These are phyloP conservation scores for Ambrosiella xylebori DNA, from an alignment of 2,329 filamentous ascomycete genomes.

Conservation along the genomic window DNA sequence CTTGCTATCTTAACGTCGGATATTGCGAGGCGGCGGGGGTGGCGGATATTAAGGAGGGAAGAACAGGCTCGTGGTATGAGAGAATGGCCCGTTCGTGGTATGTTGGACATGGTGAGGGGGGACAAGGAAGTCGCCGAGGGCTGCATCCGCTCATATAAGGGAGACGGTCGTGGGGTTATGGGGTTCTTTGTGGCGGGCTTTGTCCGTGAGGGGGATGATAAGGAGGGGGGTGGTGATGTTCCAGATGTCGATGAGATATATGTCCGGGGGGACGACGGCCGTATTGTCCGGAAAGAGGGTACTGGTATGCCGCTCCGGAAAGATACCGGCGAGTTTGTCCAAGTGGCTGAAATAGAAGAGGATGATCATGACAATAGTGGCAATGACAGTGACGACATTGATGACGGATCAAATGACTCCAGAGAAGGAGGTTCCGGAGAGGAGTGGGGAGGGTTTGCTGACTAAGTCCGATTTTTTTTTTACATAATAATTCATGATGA, in stretches of 20 bases:
- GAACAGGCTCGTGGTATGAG: conserved; percentile 62
- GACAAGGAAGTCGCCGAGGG: conserved; percentile 45
- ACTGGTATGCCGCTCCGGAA: conserved; percentile 23
- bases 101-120: conserved; percentile 29
- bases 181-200: conserved; percentile 94
- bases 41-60: conserved; percentile 55
- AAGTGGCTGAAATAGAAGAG: conserved; percentile 13
- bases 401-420: not conserved
- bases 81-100: conserved; percentile 55
- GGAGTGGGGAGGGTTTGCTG: conserved; percentile 15
- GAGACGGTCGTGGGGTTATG: conserved; percentile 69
- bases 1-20: conserved; percentile 50
- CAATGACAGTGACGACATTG: not conserved
- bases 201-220: conserved; percentile 34
- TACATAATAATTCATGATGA: not conserved
- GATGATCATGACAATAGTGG: conserved; percentile 8
- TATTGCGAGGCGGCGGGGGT: conserved; percentile 49
- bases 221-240: not conserved
- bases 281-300: conserved; percentile 27
- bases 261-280: conserved; percentile 29
- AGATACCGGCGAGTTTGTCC: conserved; percentile 19
- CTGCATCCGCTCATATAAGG: conserved; percentile 69
- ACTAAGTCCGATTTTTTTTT: conserved; percentile 10
- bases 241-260: conserved; percentile 29
- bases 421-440: not conserved